phyloP scores from a whole-genome alignment of 129 eudicot genomes.

The Deinandra increscens region DNA sequence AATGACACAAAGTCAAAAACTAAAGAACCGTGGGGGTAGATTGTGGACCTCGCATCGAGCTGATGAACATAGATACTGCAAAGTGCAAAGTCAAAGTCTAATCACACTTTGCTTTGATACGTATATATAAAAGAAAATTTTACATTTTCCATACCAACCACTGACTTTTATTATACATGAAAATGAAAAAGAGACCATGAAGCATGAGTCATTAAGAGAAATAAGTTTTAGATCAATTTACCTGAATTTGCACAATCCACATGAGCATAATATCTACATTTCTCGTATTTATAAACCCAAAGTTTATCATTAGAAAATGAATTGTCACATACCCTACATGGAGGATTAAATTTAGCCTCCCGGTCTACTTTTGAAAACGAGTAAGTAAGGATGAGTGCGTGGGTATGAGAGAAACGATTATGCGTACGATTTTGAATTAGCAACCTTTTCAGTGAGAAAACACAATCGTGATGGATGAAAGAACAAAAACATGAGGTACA shows the following conservation, averaged over 20 bases:
- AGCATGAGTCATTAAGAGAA: background rate
- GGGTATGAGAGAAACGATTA: conserved; percentile 1
- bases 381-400: conserved; percentile 23
- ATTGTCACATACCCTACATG: conserved; percentile 4
- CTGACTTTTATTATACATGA: too few relatives aligned
- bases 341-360: background rate
- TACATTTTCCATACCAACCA: too few relatives aligned
- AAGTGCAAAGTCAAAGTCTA: too few relatives aligned
- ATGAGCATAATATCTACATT: conserved; percentile 16
- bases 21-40: too few relatives aligned
- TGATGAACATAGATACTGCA: too few relatives aligned
- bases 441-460: background rate
- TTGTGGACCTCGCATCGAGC: too few relatives aligned
- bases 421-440: background rate
- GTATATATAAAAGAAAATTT: too few relatives aligned
- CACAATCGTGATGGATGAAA: background rate
- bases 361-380: background rate
- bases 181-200: too few relatives aligned
- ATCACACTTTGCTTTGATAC: too few relatives aligned
- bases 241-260: conserved; percentile 5
- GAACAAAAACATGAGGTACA: background rate
- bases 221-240: background rate
- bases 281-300: conserved; percentile 26
- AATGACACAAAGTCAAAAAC: too few relatives aligned
- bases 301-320: background rate